phyloP scores from a whole-genome alignment of 164 flowering plant genomes.

The Vitis cinerea region DNA sequence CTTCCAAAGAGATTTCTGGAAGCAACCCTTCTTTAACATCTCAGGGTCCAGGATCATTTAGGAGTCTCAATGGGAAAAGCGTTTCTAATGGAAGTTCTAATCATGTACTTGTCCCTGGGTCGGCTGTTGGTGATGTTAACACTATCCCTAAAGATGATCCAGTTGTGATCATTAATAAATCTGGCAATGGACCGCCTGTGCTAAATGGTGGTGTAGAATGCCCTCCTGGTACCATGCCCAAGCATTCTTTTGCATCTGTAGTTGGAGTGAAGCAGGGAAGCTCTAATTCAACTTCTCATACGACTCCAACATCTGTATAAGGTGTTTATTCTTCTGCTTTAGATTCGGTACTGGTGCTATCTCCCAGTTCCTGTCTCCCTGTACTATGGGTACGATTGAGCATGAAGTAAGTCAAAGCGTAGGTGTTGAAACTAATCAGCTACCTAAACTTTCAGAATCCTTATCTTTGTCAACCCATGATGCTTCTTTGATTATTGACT shows the following conservation, averaged over 20 bases:
- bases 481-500: neutral
- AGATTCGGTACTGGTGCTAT: constrained; percentile 28
- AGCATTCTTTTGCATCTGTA: neutral
- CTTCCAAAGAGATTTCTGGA: constrained; percentile 36
- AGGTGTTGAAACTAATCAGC: constrained; percentile 15
- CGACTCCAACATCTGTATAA: constrained; percentile 9
- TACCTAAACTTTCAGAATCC: constrained; percentile 4
- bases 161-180: constrained; percentile 4
- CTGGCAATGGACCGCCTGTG: neutral
- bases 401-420: constrained; percentile 16
- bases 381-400: constrained; percentile 14
- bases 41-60: constrained; percentile 80
- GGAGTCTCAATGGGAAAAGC: constrained; percentile 71
- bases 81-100: constrained; percentile 22
- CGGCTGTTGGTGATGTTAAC: neutral
- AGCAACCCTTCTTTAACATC: constrained; percentile 38
- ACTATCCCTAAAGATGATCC: constrained; percentile 2
- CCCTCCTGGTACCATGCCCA: neutral
- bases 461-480: neutral
- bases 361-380: constrained; percentile 8
- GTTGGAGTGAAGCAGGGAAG: constrained; percentile 12
- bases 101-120: constrained; percentile 1
- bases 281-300: neutral
- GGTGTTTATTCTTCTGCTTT: constrained; percentile 27
- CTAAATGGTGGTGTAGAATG: neutral